Evolutionary conservation across 129 eudicot genomes (phyloP), one percentile per base, ranked within the genome.

Genomic region (Mikania micrantha): DNA sequence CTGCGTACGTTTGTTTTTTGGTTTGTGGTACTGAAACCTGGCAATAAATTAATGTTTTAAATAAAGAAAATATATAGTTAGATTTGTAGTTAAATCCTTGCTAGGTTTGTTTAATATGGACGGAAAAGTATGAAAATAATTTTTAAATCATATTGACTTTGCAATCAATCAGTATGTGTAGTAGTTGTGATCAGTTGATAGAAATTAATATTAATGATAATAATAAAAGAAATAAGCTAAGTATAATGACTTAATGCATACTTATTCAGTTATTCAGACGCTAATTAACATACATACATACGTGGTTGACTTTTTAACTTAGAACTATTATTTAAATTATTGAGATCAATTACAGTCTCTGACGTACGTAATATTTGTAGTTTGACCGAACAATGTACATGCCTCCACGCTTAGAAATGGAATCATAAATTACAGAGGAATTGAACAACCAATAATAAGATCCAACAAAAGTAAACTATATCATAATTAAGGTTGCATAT

Each of bases 341-440:
- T 75, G 34, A 34, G n/a, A 67, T 36, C 75, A 68, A 35, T 17
- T n/a, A 66, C 64, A 45, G n/a, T n/a, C n/a, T n/a, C n/a, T n/a
- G n/a, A n/a, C n/a, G n/a, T n/a, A n/a, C n/a, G 80, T 21, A 40
- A 39, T 36, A 17, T 28, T 11, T 69, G 44, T 58, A 45, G 69
- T 60, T 76, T 76, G 70, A 76, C 75, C 27, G 39, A 47, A 76
- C 58, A 45, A 45, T 58, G 24, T 75, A 47, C 65, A 58, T 67
- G 74, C 74, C 45, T 75, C 63, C 62, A 75, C n/a, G n/a, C 44
- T 44, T 45, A 22, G 41, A 66, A 67, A 42, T 60, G 22, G 63
- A 36, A 76, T 76, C 80, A 67, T n/a, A 15, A 67, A 16, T 67
- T 60, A n/a, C n/a, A n/a, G 64, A 74, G 79, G 73, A 32, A 73